phyloP scores from a whole-genome alignment of 2,329 filamentous ascomycete species.

The Teratosphaeria gauchensis region DNA sequence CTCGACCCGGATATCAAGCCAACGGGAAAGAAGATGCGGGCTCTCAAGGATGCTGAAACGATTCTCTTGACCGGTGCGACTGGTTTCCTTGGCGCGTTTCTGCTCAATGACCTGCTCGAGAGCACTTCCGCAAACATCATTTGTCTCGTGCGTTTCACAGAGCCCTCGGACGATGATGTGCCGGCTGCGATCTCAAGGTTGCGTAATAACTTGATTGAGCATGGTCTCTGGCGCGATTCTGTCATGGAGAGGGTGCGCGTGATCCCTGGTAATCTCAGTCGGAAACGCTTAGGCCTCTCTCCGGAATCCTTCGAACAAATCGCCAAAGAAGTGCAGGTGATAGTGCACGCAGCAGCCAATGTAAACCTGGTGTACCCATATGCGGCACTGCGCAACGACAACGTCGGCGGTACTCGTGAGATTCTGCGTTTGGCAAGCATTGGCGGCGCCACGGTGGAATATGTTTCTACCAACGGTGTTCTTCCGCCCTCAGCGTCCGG shows the following conservation, averaged over 20 bases:
- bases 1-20: conserved; percentile 62
- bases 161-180: conserved; percentile 54
- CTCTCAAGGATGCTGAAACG: conserved; percentile 56
- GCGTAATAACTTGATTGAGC: conserved; percentile 65
- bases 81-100: conserved; percentile 66
- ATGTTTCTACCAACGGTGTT: conserved; percentile 73
- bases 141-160: conserved; percentile 63
- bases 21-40: conserved; percentile 40
- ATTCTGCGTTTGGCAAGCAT: conserved; percentile 60
- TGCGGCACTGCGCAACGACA: conserved; percentile 62
- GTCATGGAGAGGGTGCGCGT: conserved; percentile 72
- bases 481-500: conserved; percentile 54
- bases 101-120: conserved; percentile 59
- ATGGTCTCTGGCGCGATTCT: conserved; percentile 66
- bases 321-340: conserved; percentile 57
- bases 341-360: conserved; percentile 67
- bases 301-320: conserved; percentile 57
- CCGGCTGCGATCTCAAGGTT: conserved; percentile 62
- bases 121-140: conserved; percentile 59
- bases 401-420: conserved; percentile 70
- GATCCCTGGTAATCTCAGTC: conserved; percentile 61
- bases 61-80: conserved; percentile 66
- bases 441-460: conserved; percentile 62
- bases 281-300: conserved; percentile 58
- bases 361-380: conserved; percentile 78